Conservation (phyloP, 2,329 filamentous ascomycete genomes). For the Aspergillus unguis region DNA sequence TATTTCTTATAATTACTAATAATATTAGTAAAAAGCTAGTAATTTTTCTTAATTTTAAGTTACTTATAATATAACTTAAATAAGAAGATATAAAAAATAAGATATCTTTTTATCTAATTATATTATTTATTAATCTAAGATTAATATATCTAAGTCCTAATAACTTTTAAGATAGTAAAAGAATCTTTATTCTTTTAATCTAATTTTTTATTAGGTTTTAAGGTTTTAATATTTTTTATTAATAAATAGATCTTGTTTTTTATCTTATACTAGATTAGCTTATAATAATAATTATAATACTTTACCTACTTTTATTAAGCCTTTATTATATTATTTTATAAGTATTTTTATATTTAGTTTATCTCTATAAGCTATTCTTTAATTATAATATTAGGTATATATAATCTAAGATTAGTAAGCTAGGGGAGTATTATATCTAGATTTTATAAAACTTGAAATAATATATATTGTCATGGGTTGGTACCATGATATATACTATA, state of each 20-base stretch:
- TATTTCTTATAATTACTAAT: no score
- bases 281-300: no score
- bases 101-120: neutral
- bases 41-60: no score
- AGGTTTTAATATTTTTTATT: neutral
- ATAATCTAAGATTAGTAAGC: neutral
- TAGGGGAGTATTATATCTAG: neutral
- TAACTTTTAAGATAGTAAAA: neutral
- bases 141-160: neutral
- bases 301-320: no score
- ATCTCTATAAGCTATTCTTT: neutral
- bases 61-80: no score
- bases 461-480: no score
- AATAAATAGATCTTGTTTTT: neutral
- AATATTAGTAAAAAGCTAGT: no score
- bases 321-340: no score
- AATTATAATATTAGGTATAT: neutral
- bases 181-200: neutral
- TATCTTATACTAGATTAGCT: no score
- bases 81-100: no score
- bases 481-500: no score
- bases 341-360: no score
- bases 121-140: neutral
- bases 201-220: neutral
- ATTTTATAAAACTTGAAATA: neutral